Percentiles rank a stretch among this genome's conserved stretches.
Conservation (phyloP, 2,329 filamentous ascomycete genomes). For the Sporothrix phasma region DNA sequence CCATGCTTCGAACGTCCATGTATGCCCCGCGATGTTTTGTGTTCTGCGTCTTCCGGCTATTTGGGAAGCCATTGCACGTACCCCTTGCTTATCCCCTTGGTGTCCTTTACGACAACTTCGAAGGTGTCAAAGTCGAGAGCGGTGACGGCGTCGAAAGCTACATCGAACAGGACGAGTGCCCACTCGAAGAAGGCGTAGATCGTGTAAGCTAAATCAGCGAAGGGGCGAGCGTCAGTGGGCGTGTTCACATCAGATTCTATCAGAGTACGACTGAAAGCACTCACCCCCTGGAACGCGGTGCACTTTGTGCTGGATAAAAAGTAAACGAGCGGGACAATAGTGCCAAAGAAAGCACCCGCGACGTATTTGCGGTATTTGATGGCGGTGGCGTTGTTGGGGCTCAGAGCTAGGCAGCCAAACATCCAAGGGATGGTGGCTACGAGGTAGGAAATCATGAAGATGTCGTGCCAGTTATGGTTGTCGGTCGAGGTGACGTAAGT, state of each 20-base stretch:
- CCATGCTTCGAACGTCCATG: no score
- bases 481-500: constrained; percentile 98
- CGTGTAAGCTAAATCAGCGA: constrained; percentile 67
- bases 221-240: neutral
- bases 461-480: constrained; percentile 96
- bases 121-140: constrained; percentile 83
- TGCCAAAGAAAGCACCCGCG: constrained; percentile 77
- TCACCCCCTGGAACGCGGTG: constrained; percentile 86
- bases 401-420: constrained; percentile 75
- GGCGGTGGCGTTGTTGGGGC: constrained; percentile 71
- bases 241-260: neutral
- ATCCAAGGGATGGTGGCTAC: constrained; percentile 95
- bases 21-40: constrained; percentile 10
- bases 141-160: constrained; percentile 92
- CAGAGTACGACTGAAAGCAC: constrained; percentile 24
- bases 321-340: constrained; percentile 81
- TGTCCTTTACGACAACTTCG: constrained; percentile 79
- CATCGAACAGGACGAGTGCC: constrained; percentile 87
- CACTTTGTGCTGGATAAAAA: constrained; percentile 97
- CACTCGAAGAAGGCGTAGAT: constrained; percentile 98
- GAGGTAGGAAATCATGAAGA: constrained; percentile 98
- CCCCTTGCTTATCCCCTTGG: constrained; percentile 89
- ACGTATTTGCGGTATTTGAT: constrained; percentile 84
- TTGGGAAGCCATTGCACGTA: constrained; percentile 95
- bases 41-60: constrained; percentile 31